These are phyloP conservation scores for Pythium sp. DNA, from an alignment of 352 stramenopile species.

Conservation along the genomic window DNA sequence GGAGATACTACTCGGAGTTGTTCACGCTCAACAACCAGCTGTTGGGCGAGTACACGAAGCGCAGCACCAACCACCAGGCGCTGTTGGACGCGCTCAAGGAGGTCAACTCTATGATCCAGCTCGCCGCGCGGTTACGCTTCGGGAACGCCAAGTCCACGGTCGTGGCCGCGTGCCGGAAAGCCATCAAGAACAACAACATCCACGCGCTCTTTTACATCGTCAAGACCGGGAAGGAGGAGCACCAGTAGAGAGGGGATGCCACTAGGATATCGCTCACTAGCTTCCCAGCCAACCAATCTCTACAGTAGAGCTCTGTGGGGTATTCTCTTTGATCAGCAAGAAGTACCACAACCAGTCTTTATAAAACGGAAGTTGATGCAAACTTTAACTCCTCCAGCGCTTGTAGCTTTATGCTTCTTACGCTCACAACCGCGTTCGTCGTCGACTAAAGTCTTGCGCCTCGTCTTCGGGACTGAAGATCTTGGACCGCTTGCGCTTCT, in stretches of 20 bases:
- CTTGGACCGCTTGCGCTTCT: conserved; percentile 34
- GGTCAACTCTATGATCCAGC: conserved; percentile 92
- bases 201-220: conserved; percentile 85
- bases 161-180: conserved; percentile 81
- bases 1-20: conserved; percentile 88
- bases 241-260: conserved; percentile 32
- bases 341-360: too few relatives aligned
- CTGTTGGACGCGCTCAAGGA: conserved; percentile 90
- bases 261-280: too few relatives aligned
- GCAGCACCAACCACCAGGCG: conserved; percentile 89
- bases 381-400: too few relatives aligned
- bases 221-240: conserved; percentile 81
- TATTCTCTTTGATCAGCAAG: too few relatives aligned
- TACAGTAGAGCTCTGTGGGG: too few relatives aligned
- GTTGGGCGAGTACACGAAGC: conserved; percentile 90
- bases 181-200: conserved; percentile 90
- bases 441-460: conserved; percentile 19
- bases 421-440: conserved; percentile 4
- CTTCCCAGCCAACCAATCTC: too few relatives aligned
- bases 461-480: conserved; percentile 34
- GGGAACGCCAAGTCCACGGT: conserved; percentile 82
- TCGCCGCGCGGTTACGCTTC: conserved; percentile 83
- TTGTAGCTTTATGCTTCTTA: too few relatives aligned
- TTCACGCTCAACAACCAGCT: conserved; percentile 91
- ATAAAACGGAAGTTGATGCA: too few relatives aligned